Conservation (phyloP, 1,284 basidiomycete species). For the Laetiporus sulphureus region DNA sequence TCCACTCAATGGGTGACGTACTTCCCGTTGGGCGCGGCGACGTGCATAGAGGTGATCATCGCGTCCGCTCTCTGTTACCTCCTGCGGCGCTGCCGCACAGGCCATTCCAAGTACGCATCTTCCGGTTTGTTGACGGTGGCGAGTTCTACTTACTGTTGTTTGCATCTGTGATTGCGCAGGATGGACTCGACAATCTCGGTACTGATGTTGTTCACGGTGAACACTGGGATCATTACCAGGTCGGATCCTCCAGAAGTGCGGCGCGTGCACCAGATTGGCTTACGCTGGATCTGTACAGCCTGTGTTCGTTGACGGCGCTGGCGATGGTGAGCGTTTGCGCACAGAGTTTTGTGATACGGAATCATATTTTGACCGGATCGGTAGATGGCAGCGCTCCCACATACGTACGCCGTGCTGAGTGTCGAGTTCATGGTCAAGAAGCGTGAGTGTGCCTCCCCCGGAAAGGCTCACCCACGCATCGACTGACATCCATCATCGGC, state of each 20-base stretch:
- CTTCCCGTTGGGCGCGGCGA: not conserved
- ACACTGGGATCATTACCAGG: constrained; percentile 7
- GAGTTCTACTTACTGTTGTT: not conserved
- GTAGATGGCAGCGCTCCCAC: constrained; percentile 11
- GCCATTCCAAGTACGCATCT: constrained; percentile 1
- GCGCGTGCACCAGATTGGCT: not conserved
- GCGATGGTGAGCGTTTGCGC: constrained; percentile 9
- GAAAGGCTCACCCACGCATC: not conserved
- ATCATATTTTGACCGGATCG: not conserved
- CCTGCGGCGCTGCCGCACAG: constrained; percentile 1
- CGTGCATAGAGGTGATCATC: not conserved
- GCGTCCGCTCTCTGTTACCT: constrained; percentile 3
- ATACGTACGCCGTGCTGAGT: constrained; percentile 10
- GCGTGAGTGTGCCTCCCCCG: constrained; percentile 3
- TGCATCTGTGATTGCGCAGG: no score
- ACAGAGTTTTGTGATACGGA: not conserved
- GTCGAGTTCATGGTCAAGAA: constrained; percentile 15
- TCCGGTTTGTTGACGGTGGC: not conserved
- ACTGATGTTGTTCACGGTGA: constrained; percentile 7
- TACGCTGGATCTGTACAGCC: constrained; percentile 2
- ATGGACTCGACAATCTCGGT: constrained; percentile 2
- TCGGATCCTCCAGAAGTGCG: not conserved
- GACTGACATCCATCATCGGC: not conserved
- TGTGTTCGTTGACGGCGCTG: constrained; percentile 12
- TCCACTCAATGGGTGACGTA: constrained; percentile 5